Evolutionary conservation across 495 filamentous ascomycete species (phyloP), one percentile per base, ranked within the genome.

Genomic region (Monascus purpureus): DNA sequence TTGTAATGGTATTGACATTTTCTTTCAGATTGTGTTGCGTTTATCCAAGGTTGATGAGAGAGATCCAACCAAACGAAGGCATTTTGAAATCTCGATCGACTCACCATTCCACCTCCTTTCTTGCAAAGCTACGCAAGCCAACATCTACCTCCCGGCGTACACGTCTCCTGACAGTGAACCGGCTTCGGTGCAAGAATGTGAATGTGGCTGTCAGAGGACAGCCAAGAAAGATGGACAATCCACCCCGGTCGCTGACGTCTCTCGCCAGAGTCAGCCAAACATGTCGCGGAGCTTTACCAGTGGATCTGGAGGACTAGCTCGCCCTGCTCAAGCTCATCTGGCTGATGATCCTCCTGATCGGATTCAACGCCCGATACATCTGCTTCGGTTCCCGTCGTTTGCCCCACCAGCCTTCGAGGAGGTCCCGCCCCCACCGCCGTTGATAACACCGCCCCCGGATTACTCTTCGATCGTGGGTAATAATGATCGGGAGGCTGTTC

Each of bases 81-180:
- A 96, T 50, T 97, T 96, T 38, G 90, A 97, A 51, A 97, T 97
- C 41, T 95, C 90, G 36, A 97, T 97, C 42, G 90, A 97, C 58
- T 94, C 85, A 9, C 90, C 90, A 6, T 92, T 96, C 50, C 87
- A 93, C 40, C 80, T 95, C 23, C 80, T 97, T 14, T 88, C 85
- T 38, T 97, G 90, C 57, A 84, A 75, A 29, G 90, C 92, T 6
- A 90, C 86, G 1, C 79, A 86, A 49, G 82, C 83, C 14, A 95
- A 96, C 54, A 90, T 82, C 13, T 72, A 75, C 17, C 72, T 97
- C 9, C 90, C 90, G 1, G 80, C 81, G 13, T 97, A 97, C 45
- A 75, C 72, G 15, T 69, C 70, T 12, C 68, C 73, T 6, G 64
- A 76, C 16, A 59, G 64, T 2, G 59, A 65, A 1, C 56, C 56